Evolutionary conservation across 257 asterid species (phyloP).

Genomic region (Salvia miltiorrhiza): DNA sequence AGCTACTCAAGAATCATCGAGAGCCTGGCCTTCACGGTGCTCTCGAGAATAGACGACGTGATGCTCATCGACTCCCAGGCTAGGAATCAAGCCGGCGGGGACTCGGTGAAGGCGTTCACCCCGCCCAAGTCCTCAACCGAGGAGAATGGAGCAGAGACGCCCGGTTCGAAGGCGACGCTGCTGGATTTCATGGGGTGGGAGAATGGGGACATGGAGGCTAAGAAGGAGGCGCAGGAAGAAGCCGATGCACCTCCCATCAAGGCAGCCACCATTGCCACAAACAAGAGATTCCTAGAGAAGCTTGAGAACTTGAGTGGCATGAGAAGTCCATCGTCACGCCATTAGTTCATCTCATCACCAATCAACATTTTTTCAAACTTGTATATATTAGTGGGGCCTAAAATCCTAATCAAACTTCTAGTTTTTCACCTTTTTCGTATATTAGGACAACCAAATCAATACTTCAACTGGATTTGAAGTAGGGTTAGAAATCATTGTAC

Average conservation of each 20-base stretch:
- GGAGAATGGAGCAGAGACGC: constrained; percentile 26
- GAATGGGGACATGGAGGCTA: constrained; percentile 29
- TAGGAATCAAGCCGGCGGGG: constrained; percentile 20
- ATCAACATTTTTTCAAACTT: neutral
- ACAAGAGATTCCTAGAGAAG: constrained; percentile 49
- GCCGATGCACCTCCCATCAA: constrained; percentile 9
- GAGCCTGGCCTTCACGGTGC: constrained; percentile 50
- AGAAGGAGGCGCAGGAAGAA: constrained; percentile 35
- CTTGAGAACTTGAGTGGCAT: constrained; percentile 65
- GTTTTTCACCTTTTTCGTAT: constrained; percentile 4
- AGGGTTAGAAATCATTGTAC: constrained; percentile 16
- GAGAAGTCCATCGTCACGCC: constrained; percentile 83
- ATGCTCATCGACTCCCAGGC: constrained; percentile 37
- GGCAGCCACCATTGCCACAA: constrained; percentile 35
- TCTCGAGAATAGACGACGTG: constrained; percentile 56
- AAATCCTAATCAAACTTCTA: constrained; percentile 11
- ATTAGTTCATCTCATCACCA: constrained; percentile 24
- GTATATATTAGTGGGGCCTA: constrained; percentile 16
- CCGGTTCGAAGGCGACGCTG: constrained; percentile 42
- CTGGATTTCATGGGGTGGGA: constrained; percentile 63
- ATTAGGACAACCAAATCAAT: constrained; percentile 12
- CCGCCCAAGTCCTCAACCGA: constrained; percentile 26
- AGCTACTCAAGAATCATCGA: constrained; percentile 65
- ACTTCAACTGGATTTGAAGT: constrained; percentile 8
- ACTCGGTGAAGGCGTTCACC: constrained; percentile 9